These are phyloP conservation scores for Nadsonia fulvescens DNA, from an alignment of 805 yeast genomes.

Conservation along the genomic window DNA sequence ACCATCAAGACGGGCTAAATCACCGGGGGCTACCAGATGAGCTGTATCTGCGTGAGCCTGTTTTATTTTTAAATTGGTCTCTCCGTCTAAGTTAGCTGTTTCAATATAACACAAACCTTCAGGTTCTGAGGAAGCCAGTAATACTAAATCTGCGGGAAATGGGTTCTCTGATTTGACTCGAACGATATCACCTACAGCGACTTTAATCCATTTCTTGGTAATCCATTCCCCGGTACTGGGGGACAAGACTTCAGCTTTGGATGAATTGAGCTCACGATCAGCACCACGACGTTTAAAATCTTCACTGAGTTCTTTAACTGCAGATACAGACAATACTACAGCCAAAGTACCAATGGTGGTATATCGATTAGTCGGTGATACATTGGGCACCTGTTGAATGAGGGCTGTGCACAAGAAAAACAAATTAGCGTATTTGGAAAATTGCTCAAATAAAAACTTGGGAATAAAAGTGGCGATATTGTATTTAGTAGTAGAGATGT, in stretches of 20 bases:
- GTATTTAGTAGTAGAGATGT: slow-evolving; percentile 88
- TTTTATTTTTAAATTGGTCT: slow-evolving; percentile 87
- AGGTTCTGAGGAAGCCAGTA: slow-evolving; percentile 87
- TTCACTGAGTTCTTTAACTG: slow-evolving; percentile 77
- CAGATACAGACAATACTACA: slow-evolving; percentile 77
- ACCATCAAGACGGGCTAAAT: slow-evolving; percentile 35
- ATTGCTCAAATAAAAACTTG: slow-evolving; percentile 88
- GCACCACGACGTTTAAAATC: slow-evolving; percentile 78
- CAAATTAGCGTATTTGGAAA: slow-evolving; percentile 89
- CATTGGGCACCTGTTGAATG: slow-evolving; percentile 94
- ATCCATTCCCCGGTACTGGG: slow-evolving; percentile 45
- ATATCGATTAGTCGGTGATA: slow-evolving; percentile 87
- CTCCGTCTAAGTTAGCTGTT: slow-evolving; percentile 95
- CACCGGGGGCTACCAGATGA: slow-evolving; percentile 45
- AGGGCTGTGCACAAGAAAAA: slow-evolving; percentile 82
- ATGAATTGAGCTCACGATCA: slow-evolving; percentile 74
- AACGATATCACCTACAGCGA: slow-evolving; percentile 81
- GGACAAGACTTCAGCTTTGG: slow-evolving; percentile 45
- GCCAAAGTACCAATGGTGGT: slow-evolving; percentile 86
- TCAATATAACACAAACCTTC: slow-evolving; percentile 96
- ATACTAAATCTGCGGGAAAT: slow-evolving; percentile 79
- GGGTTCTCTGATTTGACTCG: slow-evolving; percentile 74
- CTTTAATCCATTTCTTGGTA: slow-evolving; percentile 63
- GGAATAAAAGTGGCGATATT: slow-evolving; percentile 86
- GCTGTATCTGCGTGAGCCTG: slow-evolving; percentile 73